A percentile compares a stretch with the other conserved stretches of the same genome.
Conservation (phyloP, 805 yeast species). For the Brettanomyces anomalus region DNA sequence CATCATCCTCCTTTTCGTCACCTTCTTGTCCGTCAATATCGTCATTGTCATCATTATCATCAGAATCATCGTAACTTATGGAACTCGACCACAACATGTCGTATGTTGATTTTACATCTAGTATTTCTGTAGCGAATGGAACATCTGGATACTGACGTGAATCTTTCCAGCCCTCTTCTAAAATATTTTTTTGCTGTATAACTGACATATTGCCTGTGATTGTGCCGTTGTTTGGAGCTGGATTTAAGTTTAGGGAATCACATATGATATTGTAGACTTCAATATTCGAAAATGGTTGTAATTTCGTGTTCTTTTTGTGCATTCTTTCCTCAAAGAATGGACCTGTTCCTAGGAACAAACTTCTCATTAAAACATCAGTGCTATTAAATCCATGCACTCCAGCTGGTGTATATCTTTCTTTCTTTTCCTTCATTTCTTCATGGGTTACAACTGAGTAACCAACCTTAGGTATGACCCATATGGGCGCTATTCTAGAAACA, state of each 20-base stretch:
- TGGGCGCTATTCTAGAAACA: constrained; percentile 64
- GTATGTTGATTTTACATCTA: constrained; percentile 41
- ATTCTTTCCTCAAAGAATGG: constrained; percentile 50
- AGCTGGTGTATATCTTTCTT: constrained; percentile 42
- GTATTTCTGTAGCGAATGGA: constrained; percentile 31
- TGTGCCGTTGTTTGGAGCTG: constrained; percentile 56
- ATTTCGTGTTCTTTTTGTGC: constrained; percentile 25
- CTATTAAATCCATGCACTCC: constrained; percentile 87
- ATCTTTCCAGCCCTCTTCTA: constrained; percentile 42
- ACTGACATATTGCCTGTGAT: constrained; percentile 13
- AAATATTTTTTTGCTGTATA: constrained; percentile 18
- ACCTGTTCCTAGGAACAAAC: constrained; percentile 71
- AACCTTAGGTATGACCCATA: constrained; percentile 77
- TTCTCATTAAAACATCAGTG: constrained; percentile 71
- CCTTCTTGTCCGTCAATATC: constrained; percentile 1
- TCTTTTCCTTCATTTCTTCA: constrained; percentile 40
- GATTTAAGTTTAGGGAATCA: constrained; percentile 44
- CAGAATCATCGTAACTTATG: constrained; percentile 1
- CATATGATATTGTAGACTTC: constrained; percentile 72
- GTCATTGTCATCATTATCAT: background rate
- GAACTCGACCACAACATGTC: constrained; percentile 28
- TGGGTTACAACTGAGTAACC: constrained; percentile 71
- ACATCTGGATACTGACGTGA: constrained; percentile 39
- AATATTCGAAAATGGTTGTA: constrained; percentile 60
- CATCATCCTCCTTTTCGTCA: constrained; percentile 1